These are phyloP conservation scores for Penicillium lagena DNA, from an alignment of 495 filamentous ascomycete genomes.

Conservation along the genomic window DNA sequence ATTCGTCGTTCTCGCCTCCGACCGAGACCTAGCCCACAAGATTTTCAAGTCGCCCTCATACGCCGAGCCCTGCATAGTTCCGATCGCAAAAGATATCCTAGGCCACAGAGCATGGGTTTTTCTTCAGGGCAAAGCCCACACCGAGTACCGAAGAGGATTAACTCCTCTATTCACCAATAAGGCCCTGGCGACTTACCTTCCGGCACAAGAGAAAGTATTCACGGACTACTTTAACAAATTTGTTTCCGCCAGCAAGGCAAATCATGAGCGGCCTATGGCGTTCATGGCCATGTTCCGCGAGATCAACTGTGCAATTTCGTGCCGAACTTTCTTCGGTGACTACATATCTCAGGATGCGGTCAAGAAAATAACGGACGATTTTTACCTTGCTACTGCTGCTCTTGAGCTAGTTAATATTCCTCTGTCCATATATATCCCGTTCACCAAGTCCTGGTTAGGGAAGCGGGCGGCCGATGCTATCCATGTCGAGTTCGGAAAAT, in stretches of 20 bases:
- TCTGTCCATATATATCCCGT: slow-evolving; percentile 74
- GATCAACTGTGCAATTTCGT: slow-evolving; percentile 84
- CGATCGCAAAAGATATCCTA: slow-evolving; percentile 82
- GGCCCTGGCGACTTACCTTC: slow-evolving; percentile 78
- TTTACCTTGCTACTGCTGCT: slow-evolving; percentile 86
- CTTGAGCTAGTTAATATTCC: slow-evolving; percentile 96
- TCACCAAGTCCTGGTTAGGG: slow-evolving; percentile 86
- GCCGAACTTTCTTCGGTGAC: slow-evolving; percentile 48
- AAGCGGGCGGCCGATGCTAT: slow-evolving; percentile 85
- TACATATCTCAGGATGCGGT: slow-evolving; percentile 48
- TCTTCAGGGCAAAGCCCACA: slow-evolving; percentile 79
- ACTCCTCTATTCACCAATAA: slow-evolving; percentile 86
- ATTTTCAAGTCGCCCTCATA: slow-evolving; percentile 86
- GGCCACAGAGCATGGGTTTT: slow-evolving; percentile 89
- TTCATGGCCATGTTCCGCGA: slow-evolving; percentile 88
- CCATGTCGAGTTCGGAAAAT: slow-evolving; percentile 74
- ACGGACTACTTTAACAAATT: slow-evolving; percentile 74
- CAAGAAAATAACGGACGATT: slow-evolving; percentile 92
- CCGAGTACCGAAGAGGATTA: slow-evolving; percentile 87
- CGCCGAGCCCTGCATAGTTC: slow-evolving; percentile 88
- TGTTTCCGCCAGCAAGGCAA: slow-evolving; percentile 54
- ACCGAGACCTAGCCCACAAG: slow-evolving; percentile 85
- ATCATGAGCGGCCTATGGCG: slow-evolving; percentile 55
- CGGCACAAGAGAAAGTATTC: slow-evolving; percentile 80
- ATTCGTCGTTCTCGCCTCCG: slow-evolving; percentile 92